A percentile compares a stretch with the other conserved stretches of the same genome.
These are phyloP conservation scores for Odontarrhena argentea DNA, from an alignment of 345 rosid genomes.

Conservation along the genomic window DNA sequence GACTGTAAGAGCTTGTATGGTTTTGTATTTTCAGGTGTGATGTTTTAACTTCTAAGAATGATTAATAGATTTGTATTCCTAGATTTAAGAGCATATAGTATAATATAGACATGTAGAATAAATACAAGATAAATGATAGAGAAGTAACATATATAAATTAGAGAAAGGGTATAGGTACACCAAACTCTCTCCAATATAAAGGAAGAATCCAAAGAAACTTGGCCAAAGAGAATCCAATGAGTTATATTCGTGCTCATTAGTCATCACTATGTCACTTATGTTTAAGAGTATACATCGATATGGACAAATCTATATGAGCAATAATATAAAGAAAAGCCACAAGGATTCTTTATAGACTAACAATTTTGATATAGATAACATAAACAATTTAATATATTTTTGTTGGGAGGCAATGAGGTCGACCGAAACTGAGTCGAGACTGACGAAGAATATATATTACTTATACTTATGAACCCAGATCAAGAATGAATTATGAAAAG, in stretches of 20 bases:
- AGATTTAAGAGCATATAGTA: not conserved
- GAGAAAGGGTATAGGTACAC: slow-evolving; percentile 36
- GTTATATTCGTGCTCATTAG: not conserved
- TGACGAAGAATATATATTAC: too few species aligned
- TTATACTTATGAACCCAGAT: too few species aligned
- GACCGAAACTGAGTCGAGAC: too few species aligned
- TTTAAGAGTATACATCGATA: not conserved
- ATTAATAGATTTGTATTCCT: not conserved
- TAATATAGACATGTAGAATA: not conserved
- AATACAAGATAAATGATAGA: slow-evolving; percentile 6
- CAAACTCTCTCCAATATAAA: slow-evolving; percentile 36
- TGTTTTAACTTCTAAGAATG: not conserved
- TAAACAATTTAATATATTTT: too few species aligned
- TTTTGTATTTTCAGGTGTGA: not conserved
- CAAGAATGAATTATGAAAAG: too few species aligned
- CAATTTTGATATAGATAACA: too few species aligned
- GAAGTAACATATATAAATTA: slow-evolving; percentile 20
- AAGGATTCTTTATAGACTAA: too few species aligned
- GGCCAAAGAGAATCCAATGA: slow-evolving; percentile 40
- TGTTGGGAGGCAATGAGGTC: too few species aligned
- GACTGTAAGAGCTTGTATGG: not conserved
- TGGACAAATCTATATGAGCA: slow-evolving; percentile 9
- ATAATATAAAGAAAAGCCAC: too few species aligned
- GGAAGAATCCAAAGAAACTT: slow-evolving; percentile 43
- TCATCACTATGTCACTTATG: slow-evolving; percentile 21